A percentile compares a stretch with the other conserved stretches of the same genome.
Evolutionary conservation across 2,329 filamentous ascomycete species (phyloP).

Genomic region (Lasiodiplodia theobromae): DNA sequence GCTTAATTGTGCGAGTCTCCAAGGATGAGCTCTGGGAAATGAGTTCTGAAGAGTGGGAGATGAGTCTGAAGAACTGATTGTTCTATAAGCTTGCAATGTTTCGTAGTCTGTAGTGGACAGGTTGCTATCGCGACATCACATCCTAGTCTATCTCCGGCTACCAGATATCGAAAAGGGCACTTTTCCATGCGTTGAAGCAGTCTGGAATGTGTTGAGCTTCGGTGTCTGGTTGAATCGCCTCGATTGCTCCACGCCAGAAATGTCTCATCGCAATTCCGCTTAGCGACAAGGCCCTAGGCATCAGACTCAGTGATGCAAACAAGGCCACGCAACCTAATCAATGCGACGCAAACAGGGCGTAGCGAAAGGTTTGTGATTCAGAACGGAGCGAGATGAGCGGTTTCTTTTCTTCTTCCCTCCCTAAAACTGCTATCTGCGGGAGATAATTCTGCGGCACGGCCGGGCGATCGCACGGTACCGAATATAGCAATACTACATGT

Average conservation of each 20-base stretch:
- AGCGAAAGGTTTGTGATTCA: not conserved
- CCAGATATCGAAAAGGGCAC: not conserved
- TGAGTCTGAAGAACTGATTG: not conserved
- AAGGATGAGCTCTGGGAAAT: not conserved
- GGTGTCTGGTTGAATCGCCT: constrained; percentile 33
- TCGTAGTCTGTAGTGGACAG: not conserved
- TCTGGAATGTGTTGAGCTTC: not conserved
- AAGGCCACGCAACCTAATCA: constrained; percentile 2
- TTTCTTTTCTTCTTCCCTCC: not conserved
- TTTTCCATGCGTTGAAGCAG: not conserved
- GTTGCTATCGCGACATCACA: not conserved
- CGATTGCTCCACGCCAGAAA: not conserved
- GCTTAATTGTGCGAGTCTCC: not conserved
- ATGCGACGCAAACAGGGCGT: not conserved
- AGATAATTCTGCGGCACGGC: not conserved
- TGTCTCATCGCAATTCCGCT: constrained; percentile 17
- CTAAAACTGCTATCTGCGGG: not conserved
- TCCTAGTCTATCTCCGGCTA: no score
- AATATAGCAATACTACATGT: not conserved
- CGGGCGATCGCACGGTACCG: not conserved
- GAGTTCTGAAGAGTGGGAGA: not conserved
- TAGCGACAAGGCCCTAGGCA: constrained; percentile 1
- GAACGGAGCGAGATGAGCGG: not conserved
- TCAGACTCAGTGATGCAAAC: not conserved
- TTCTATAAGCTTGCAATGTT: not conserved